These are phyloP conservation scores for Talaromyces sp. DNA, from an alignment of 2,329 filamentous ascomycete genomes.

Conservation along the genomic window DNA sequence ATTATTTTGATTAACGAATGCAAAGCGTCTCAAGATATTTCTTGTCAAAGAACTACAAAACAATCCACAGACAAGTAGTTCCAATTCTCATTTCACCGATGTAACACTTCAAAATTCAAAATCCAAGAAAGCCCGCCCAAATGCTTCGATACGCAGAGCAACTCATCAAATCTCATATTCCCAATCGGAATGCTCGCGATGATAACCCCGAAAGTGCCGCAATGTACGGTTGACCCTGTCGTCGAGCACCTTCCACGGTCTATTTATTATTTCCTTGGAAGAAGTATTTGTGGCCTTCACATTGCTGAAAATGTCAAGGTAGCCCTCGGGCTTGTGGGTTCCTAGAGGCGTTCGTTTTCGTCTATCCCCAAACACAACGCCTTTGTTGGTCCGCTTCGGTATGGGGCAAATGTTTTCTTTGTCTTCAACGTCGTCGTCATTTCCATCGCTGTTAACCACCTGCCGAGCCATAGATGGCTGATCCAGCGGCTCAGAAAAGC, in stretches of 20 bases:
- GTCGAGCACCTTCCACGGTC: not conserved
- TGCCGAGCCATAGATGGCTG: not conserved
- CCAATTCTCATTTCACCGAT: not conserved
- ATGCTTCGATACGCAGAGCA: not conserved
- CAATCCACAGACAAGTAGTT: not conserved
- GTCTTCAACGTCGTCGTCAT: not conserved
- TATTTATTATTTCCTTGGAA: not conserved
- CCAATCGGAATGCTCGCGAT: conserved; percentile 20
- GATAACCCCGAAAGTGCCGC: conserved; percentile 25
- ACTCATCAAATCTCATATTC: conserved; percentile 19
- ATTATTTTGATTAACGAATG: not conserved
- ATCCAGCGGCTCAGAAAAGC: not conserved
- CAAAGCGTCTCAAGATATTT: not conserved
- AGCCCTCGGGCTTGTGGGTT: not conserved
- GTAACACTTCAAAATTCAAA: not conserved
- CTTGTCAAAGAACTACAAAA: not conserved
- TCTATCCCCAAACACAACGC: not conserved
- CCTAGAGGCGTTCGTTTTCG: not conserved
- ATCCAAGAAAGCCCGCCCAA: not conserved
- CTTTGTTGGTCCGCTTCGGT: not conserved
- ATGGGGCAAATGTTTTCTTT: not conserved
- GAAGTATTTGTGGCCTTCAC: not conserved
- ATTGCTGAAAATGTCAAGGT: not conserved
- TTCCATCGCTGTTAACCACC: not conserved
- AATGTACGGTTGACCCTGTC: not conserved